Evolutionary conservation across 306 rosid genomes (phyloP), one percentile per base, ranked within the genome.

Genomic region (Vachellia pachyceras): DNA sequence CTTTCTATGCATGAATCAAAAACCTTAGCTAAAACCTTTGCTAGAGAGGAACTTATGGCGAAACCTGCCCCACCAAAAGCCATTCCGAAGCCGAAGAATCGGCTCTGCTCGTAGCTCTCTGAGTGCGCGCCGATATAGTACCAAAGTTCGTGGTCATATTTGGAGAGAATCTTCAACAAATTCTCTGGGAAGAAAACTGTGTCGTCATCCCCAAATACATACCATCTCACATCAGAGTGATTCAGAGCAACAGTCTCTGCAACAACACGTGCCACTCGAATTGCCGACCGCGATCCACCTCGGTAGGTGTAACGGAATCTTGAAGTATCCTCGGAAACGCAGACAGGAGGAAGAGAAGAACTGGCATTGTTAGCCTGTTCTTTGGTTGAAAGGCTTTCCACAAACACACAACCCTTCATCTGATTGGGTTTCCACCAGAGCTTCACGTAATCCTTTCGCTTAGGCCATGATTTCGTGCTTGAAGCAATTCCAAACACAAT

Each of bases 1-100:
- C 99, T 80, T 85, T 89, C 88, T 0, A 95, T 72, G 35, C 99
- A 95, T 0, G 97, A 89, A 85, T 93, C 99, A 37, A 95, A 91
- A 49, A 91, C 88, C 75, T 88, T 93, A 5, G 89, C 94, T 69
- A 95, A 70, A 11, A 82, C 89, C 64, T 77, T 79, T 0, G 96
- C 98, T 1, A 93, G 73, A 57, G 99, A 86, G 44, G 85, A 84
- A 63, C 98, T 93, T 65, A 95, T 83, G 67, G 95, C 99, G 65
- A 95, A 91, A 69, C 98, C 99, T 7, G 94, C 99, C 20, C 99
- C 99, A 6, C 95, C 95, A 70, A 88, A 91, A 74, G 97, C 99
- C 98, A 93, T 95, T 18, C 85, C 93, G 65, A 90, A 93, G 12
- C 91, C 88, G 25, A 92, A 93, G 6, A 77, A 1, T 29, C 77